These are phyloP conservation scores for Cinchona pubescens DNA, from an alignment of 257 asterid genomes.

Conservation along the genomic window DNA sequence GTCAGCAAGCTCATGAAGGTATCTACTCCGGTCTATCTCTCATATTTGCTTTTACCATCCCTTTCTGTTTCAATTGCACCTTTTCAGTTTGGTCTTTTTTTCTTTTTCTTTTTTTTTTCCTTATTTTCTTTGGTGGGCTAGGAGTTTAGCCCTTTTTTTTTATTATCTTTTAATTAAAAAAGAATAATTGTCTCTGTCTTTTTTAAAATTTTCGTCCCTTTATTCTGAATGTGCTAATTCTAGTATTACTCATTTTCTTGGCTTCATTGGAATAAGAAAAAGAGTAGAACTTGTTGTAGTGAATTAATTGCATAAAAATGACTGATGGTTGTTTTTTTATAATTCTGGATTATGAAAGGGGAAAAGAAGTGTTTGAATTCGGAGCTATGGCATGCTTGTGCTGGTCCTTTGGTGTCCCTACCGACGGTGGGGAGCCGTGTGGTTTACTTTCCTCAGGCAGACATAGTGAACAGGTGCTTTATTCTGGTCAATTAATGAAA, in stretches of 20 bases:
- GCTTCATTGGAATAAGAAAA: background rate
- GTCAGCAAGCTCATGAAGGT: constrained; percentile 59
- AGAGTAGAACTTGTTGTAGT: background rate
- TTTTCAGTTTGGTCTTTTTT: constrained; percentile 19
- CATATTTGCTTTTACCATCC: constrained; percentile 17
- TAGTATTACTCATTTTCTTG: background rate
- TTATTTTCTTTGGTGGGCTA: background rate
- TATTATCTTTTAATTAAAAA: background rate
- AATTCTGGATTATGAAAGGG: constrained; percentile 51
- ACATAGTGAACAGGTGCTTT: constrained; percentile 90
- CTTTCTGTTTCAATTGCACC: constrained; percentile 24
- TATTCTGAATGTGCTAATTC: background rate
- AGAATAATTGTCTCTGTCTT: background rate
- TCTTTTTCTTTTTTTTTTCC: background rate
- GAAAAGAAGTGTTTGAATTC: constrained; percentile 94
- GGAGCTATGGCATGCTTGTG: constrained; percentile 99
- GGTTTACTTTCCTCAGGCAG: constrained; percentile 99
- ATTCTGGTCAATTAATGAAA: background rate
- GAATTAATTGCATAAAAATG: background rate
- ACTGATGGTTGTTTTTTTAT: constrained; percentile 12
- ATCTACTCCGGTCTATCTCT: constrained; percentile 20
- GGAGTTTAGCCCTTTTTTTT: constrained; percentile 7
- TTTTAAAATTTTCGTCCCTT: background rate
- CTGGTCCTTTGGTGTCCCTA: constrained; percentile 92
- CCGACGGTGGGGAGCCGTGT: constrained; percentile 86